Evolutionary conservation across 768 basidiomycete species (phyloP).

Genomic region (Cubamyces lactineus): DNA sequence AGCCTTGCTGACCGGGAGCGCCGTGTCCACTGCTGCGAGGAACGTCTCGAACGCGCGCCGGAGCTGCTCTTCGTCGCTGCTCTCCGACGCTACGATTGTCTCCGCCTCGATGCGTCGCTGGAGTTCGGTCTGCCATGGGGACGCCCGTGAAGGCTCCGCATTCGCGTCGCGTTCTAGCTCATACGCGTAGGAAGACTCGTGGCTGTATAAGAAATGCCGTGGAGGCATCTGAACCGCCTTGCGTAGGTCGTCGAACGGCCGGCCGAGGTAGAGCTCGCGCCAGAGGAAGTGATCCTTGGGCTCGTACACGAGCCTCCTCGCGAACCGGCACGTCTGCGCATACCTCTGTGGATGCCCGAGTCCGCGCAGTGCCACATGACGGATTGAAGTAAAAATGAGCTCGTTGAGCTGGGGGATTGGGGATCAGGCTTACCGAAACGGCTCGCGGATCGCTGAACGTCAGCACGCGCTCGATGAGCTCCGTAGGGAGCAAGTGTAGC

Average conservation of each 20-base stretch:
- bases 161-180: not conserved
- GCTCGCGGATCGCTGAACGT: slow-evolving; percentile 56
- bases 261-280: slow-evolving; percentile 62
- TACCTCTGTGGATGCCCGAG: slow-evolving; percentile 38
- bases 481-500: slow-evolving; percentile 47
- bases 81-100: slow-evolving; percentile 1
- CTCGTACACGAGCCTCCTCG: slow-evolving; percentile 52
- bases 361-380: not conserved
- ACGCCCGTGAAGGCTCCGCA: not conserved
- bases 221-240: slow-evolving; percentile 28
- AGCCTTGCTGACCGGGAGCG: slow-evolving; percentile 14
- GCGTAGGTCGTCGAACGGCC: slow-evolving; percentile 70
- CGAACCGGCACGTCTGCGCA: slow-evolving; percentile 54
- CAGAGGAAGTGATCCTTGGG: slow-evolving; percentile 63
- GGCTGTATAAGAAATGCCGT: not conserved
- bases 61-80: slow-evolving; percentile 8
- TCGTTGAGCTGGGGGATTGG: not conserved
- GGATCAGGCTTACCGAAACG: slow-evolving; percentile 41
- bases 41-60: slow-evolving; percentile 43
- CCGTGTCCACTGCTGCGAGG: slow-evolving; percentile 33
- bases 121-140: slow-evolving; percentile 34
- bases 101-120: slow-evolving; percentile 24
- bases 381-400: not conserved
- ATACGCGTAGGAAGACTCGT: too few species aligned
- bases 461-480: slow-evolving; percentile 63